phyloP scores from a whole-genome alignment of 495 filamentous ascomycete genomes.

The Penicillium roqueforti region DNA sequence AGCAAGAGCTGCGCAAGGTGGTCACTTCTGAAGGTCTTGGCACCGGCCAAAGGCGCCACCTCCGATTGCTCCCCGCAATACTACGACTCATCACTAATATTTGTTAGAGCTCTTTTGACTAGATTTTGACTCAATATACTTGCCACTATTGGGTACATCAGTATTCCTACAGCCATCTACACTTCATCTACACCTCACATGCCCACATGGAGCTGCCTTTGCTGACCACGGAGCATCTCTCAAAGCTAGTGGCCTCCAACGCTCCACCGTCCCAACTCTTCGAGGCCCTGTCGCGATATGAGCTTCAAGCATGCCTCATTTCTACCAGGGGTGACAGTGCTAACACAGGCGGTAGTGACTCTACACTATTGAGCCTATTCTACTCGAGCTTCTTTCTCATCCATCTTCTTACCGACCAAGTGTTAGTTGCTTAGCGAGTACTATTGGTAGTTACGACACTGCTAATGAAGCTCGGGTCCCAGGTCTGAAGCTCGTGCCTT shows the following conservation, averaged over 20 bases:
- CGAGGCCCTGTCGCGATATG: slow-evolving; percentile 43
- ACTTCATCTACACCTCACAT: neutral
- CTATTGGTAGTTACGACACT: neutral
- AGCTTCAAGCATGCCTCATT: slow-evolving; percentile 37
- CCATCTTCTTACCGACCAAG: slow-evolving; percentile 48
- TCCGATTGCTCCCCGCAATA: slow-evolving; percentile 38
- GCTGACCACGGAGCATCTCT: slow-evolving; percentile 37
- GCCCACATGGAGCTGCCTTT: slow-evolving; percentile 33
- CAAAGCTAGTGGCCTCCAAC: slow-evolving; percentile 32
- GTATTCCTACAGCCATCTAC: neutral
- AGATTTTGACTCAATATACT: neutral
- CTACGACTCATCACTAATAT: slow-evolving; percentile 5
- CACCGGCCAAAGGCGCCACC: slow-evolving; percentile 28
- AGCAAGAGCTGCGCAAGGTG: slow-evolving; percentile 46
- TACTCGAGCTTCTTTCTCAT: slow-evolving; percentile 52
- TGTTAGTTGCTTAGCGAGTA: slow-evolving; percentile 30
- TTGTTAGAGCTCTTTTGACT: slow-evolving; percentile 2
- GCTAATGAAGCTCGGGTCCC: slow-evolving; percentile 1
- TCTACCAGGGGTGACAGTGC: slow-evolving; percentile 16
- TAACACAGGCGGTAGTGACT: slow-evolving; percentile 9
- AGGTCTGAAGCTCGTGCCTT: slow-evolving; percentile 52
- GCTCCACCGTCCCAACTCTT: slow-evolving; percentile 40
- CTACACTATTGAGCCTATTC: slow-evolving; percentile 39
- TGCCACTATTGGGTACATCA: neutral
- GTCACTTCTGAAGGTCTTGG: slow-evolving; percentile 41